These are phyloP conservation scores for Neoscytalidium dimidiatum DNA, from an alignment of 2,329 filamentous ascomycete genomes.

Conservation along the genomic window DNA sequence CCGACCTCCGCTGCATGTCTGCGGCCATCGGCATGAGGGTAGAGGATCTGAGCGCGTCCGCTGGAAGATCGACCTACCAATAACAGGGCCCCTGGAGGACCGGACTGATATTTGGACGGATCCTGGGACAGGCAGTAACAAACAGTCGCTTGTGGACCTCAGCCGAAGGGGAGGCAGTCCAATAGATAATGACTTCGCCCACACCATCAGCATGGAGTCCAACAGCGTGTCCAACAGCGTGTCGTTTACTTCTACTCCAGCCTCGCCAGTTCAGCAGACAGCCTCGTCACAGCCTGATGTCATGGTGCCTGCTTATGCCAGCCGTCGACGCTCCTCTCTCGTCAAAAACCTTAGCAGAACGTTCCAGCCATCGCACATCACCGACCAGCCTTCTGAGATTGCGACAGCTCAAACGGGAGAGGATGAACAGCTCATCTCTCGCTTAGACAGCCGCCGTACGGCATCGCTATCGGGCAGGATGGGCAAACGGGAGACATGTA, in stretches of 20 bases:
- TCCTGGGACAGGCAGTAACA: constrained; percentile 58
- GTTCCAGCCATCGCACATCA: not conserved
- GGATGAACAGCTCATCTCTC: constrained; percentile 16
- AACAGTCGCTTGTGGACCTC: constrained; percentile 65
- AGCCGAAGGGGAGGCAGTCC: constrained; percentile 46
- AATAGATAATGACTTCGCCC: constrained; percentile 31
- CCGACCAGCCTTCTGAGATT: not conserved
- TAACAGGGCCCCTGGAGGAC: constrained; percentile 48
- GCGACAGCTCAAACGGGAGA: constrained; percentile 1
- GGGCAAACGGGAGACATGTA: constrained; percentile 67
- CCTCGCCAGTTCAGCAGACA: constrained; percentile 9
- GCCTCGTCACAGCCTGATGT: constrained; percentile 13
- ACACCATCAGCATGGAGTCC: not conserved
- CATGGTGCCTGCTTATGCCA: not conserved
- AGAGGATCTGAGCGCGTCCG: constrained; percentile 63
- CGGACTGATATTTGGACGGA: constrained; percentile 58
- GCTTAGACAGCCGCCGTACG: constrained; percentile 23
- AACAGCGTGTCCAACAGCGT: constrained; percentile 8
- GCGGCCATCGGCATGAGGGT: constrained; percentile 71
- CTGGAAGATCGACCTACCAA: constrained; percentile 53
- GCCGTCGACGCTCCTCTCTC: not conserved
- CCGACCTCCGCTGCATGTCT: constrained; percentile 66
- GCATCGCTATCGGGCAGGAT: constrained; percentile 26
- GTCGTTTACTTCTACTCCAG: not conserved
- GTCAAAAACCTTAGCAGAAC: not conserved